Evolutionary conservation across 352 stramenopile species (phyloP).

Genomic region (Phytophthora sojae): DNA sequence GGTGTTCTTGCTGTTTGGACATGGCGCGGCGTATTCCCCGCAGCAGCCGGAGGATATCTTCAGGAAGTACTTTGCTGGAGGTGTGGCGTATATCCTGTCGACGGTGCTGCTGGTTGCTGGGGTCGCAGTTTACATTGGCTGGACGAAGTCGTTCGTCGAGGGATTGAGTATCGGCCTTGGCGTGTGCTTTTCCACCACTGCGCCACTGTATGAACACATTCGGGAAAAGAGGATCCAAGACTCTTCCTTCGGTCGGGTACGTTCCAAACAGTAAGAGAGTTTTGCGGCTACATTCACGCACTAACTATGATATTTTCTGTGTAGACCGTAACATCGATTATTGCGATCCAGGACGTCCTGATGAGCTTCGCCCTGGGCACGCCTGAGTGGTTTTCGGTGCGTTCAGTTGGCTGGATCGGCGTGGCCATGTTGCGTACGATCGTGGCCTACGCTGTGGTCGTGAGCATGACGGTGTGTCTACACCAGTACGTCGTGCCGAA

Average conservation of each 20-base stretch:
- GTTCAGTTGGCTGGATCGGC: conserved; percentile 74
- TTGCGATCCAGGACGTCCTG: conserved; percentile 84
- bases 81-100: conserved; percentile 75
- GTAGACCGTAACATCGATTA: conserved; percentile 86
- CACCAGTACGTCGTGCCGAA: conserved; percentile 77
- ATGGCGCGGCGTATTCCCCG: conserved; percentile 78
- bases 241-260: conserved; percentile 78
- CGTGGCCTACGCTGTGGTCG: conserved; percentile 76
- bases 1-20: conserved; percentile 94
- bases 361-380: conserved; percentile 90
- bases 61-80: conserved; percentile 75
- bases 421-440: conserved; percentile 74
- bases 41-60: conserved; percentile 75
- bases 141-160: conserved; percentile 78
- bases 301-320: not conserved
- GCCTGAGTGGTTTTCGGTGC: conserved; percentile 85
- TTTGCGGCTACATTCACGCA: not conserved
- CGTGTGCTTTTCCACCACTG: conserved; percentile 87
- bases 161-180: conserved; percentile 80
- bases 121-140: conserved; percentile 77
- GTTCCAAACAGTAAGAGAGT: conserved; percentile 10
- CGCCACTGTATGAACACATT: conserved; percentile 85
- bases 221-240: conserved; percentile 83
- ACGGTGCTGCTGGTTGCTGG: conserved; percentile 79
- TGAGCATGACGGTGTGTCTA: conserved; percentile 70